These are phyloP conservation scores for Penicillium manginii DNA, from an alignment of 495 filamentous ascomycete genomes.

Conservation along the genomic window DNA sequence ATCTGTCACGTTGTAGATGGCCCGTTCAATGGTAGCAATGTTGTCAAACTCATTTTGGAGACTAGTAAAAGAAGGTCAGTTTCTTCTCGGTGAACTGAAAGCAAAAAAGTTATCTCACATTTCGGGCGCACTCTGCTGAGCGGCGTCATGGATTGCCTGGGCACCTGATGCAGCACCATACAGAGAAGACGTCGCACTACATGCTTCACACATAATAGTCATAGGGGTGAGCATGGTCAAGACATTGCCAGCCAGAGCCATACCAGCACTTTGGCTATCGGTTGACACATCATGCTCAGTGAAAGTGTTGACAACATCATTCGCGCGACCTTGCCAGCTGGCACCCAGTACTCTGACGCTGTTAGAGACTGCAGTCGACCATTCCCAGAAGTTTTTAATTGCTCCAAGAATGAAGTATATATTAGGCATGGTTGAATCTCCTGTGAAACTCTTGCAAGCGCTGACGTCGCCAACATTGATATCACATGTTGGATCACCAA, in stretches of 20 bases:
- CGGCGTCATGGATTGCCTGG: background rate
- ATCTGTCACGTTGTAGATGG: background rate
- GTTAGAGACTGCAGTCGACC: background rate
- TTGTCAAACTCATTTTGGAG: background rate
- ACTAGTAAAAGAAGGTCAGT: background rate
- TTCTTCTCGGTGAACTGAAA: background rate
- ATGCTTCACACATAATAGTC: background rate
- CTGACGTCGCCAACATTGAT: background rate
- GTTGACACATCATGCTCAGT: background rate
- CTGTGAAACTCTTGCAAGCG: background rate
- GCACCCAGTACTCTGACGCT: background rate
- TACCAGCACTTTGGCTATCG: background rate
- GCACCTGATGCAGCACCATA: background rate
- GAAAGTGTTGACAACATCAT: background rate
- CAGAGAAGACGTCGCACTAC: background rate
- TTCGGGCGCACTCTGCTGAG: background rate
- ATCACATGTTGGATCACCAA: background rate
- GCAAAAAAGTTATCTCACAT: background rate
- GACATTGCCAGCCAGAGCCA: background rate
- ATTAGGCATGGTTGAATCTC: background rate
- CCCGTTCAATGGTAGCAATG: background rate
- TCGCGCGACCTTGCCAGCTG: background rate
- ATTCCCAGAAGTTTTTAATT: background rate
- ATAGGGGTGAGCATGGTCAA: background rate
- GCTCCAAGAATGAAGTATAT: background rate